A percentile compares a stretch with the other conserved stretches of the same genome.
Conservation (phyloP, 2,329 filamentous ascomycete genomes). For the Coniochaeta sp. region DNA sequence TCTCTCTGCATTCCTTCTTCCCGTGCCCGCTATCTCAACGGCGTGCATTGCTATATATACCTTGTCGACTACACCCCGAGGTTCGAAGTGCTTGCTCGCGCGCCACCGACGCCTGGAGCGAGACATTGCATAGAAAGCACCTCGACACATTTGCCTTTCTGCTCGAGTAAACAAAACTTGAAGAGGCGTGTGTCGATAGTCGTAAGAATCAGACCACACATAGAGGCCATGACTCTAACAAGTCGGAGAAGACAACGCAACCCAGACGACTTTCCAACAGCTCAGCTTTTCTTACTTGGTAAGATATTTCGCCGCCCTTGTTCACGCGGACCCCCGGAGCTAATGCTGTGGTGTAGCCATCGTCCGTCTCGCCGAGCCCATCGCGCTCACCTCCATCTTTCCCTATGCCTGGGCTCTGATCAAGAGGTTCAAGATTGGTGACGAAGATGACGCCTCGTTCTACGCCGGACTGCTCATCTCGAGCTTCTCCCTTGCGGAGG, state of each 20-base stretch:
- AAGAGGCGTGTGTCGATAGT: slow-evolving; percentile 28
- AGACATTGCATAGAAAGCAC: not conserved
- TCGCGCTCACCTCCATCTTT: slow-evolving; percentile 87
- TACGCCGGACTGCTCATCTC: slow-evolving; percentile 86
- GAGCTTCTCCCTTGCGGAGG: slow-evolving; percentile 76
- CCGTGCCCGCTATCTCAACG: not conserved
- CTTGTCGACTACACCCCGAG: not conserved
- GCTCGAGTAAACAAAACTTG: not conserved
- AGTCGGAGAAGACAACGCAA: slow-evolving; percentile 45
- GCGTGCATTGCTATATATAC: not conserved
- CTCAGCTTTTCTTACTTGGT: slow-evolving; percentile 82
- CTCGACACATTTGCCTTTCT: slow-evolving; percentile 8
- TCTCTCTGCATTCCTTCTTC: not conserved
- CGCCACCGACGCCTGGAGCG: not conserved
- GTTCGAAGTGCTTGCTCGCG: not conserved
- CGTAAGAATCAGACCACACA: slow-evolving; percentile 34
- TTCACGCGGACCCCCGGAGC: not conserved
- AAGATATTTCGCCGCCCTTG: slow-evolving; percentile 20
- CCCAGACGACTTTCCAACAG: slow-evolving; percentile 69
- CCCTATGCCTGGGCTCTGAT: slow-evolving; percentile 85
- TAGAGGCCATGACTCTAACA: slow-evolving; percentile 43
- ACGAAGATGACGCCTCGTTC: slow-evolving; percentile 70
- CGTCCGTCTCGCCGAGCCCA: slow-evolving; percentile 86
- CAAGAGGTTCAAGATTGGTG: slow-evolving; percentile 65
- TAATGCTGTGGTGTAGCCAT: slow-evolving; percentile 51